Base-by-base conservation (phyloP, 805 yeast genomes). In the Myxozyma geophila region DNA sequence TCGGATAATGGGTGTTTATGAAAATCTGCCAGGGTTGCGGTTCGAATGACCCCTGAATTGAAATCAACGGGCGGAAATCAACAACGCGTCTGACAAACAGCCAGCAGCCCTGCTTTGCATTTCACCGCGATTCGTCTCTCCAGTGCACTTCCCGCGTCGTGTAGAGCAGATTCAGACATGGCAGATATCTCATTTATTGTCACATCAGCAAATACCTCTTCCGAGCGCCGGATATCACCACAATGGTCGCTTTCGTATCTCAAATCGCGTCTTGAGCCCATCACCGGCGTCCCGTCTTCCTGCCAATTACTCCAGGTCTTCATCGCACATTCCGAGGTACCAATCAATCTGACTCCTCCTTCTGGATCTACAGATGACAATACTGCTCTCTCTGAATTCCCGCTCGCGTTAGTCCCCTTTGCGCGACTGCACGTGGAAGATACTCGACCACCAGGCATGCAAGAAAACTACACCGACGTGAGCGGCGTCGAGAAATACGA, bases 241-340 rank as follows among this genome's bases (percentile, higher is more conserved):
- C 80, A 78, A 44, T 89, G 93, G 92, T 74, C 83, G 0, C 59
- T 89, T 15, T 74, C 74, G 7, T 76, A 83, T 65, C 79, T 90
- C 56, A 82, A 84, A 67, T 67, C 74, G 46, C 80, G 83, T 61
- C 74, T 90, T 10, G 95, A 89, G 70, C 80, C 79, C 41, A 83
- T 89, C 64, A 89, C 96, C 0, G 97, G 97, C 1, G 83, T 90
- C 35, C 84, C 86, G 4, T 87, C 90, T 2, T 65, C 71, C 13
- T 77, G 74, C 63, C 96, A 87, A 71, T 76, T 76, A 15, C 55
- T 66, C 17, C 50, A 54, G 23, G 33, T 65, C 47, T 66, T 33
- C 55, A 55, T 59, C 39, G 67, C 62, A 4, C 62, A 57, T 23
- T 50, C 57, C 9, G 67, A 64, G 43, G 33, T 37, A 9, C 58